Percentiles rank a stretch among this genome's conserved stretches.
phyloP scores from a whole-genome alignment of 495 filamentous ascomycete genomes.

The Ascobolus immersus region DNA sequence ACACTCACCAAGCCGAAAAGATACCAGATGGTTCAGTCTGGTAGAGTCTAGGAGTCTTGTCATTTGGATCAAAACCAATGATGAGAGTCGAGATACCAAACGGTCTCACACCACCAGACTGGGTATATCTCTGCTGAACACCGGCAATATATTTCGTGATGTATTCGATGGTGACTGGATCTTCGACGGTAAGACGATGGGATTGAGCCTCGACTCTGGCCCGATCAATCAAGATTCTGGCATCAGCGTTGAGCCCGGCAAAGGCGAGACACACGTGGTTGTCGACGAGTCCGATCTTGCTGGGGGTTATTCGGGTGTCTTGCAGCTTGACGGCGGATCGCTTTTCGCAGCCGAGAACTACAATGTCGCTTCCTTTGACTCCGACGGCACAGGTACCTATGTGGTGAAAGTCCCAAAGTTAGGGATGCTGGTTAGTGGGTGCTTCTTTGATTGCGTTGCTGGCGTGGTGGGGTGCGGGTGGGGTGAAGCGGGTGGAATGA shows the following conservation, averaged over 20 bases:
- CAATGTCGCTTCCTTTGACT: slow-evolving; percentile 83
- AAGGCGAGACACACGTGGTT: slow-evolving; percentile 91
- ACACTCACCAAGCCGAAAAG: slow-evolving; percentile 76
- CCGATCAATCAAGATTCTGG: slow-evolving; percentile 90
- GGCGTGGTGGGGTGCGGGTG: background rate
- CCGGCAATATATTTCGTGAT: slow-evolving; percentile 96
- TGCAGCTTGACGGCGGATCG: slow-evolving; percentile 96
- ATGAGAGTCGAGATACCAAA: slow-evolving; percentile 96
- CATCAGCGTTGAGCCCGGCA: slow-evolving; percentile 89
- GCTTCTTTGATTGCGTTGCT: background rate
- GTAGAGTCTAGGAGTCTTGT: slow-evolving; percentile 63
- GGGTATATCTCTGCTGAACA: slow-evolving; percentile 94
- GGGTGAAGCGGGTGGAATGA: slow-evolving; percentile 1
- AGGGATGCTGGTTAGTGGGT: slow-evolving; percentile 3
- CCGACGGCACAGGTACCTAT: slow-evolving; percentile 90
- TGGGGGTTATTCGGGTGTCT: slow-evolving; percentile 95
- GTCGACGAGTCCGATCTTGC: slow-evolving; percentile 87
- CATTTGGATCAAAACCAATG: slow-evolving; percentile 85
- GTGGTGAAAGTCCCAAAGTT: background rate
- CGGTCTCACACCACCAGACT: slow-evolving; percentile 86
- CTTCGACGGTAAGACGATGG: slow-evolving; percentile 92
- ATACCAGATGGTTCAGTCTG: slow-evolving; percentile 97
- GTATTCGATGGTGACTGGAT: slow-evolving; percentile 93
- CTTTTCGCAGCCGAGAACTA: slow-evolving; percentile 94
- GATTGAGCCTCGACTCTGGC: slow-evolving; percentile 90